Conservation (phyloP, 176 grass and related monocot genomes). For the Pontederia crassipes region DNA sequence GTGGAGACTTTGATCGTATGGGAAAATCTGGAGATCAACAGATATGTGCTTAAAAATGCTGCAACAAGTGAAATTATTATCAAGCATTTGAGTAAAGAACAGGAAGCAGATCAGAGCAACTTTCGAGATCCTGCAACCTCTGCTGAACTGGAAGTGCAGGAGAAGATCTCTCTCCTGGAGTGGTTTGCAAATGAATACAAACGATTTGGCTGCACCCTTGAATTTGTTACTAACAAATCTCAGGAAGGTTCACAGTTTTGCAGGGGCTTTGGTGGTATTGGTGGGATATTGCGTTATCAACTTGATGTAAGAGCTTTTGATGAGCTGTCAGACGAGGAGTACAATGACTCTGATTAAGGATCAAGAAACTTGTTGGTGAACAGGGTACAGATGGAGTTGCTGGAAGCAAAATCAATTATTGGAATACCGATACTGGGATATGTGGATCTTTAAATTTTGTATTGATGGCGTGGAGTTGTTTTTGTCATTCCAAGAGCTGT, state of each 20-base stretch:
- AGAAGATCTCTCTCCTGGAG: conserved; percentile 35
- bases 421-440: not conserved
- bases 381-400: conserved; percentile 31
- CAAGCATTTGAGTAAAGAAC: conserved; percentile 28
- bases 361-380: conserved; percentile 26
- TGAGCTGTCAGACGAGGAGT: conserved; percentile 27
- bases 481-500: too few species aligned
- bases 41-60: conserved; percentile 45
- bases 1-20: conserved; percentile 49
- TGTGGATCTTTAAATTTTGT: too few species aligned
- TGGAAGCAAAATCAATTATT: conserved; percentile 17
- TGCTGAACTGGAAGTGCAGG: conserved; percentile 29
- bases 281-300: conserved; percentile 48
- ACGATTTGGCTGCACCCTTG: conserved; percentile 38
- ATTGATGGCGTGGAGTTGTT: too few species aligned
- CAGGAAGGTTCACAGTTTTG: conserved; percentile 65
- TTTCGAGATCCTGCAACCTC: conserved; percentile 20
- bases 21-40: conserved; percentile 45
- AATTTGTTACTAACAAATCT: conserved; percentile 51
- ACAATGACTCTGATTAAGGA: conserved; percentile 43
- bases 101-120: conserved; percentile 40
- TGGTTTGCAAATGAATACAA: conserved; percentile 56
- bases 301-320: conserved; percentile 30
- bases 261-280: conserved; percentile 44
- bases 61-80: conserved; percentile 29